These are phyloP conservation scores for Gloeophyllum trabeum DNA, from an alignment of 768 basidiomycete species.

Conservation along the genomic window DNA sequence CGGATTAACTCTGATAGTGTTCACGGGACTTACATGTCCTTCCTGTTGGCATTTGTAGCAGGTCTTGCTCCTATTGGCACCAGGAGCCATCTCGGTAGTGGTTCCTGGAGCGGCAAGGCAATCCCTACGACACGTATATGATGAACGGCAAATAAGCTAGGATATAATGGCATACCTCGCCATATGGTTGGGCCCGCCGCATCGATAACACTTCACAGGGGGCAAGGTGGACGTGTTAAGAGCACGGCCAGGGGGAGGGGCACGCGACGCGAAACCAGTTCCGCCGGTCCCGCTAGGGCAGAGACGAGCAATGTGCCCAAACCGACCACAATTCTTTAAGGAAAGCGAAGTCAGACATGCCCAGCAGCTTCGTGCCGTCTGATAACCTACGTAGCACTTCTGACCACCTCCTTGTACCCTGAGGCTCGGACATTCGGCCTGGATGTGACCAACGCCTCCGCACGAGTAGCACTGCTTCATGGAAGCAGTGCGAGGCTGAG, in stretches of 20 bases:
- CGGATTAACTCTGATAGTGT: background rate
- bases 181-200: slow-evolving; percentile 83
- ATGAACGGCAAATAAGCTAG: background rate
- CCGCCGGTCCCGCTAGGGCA: slow-evolving; percentile 47
- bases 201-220: slow-evolving; percentile 82
- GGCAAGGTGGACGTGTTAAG: slow-evolving; percentile 70
- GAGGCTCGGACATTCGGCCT: slow-evolving; percentile 78
- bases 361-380: no score
- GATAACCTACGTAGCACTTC: slow-evolving; percentile 79
- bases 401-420: slow-evolving; percentile 57
- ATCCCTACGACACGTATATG: slow-evolving; percentile 35
- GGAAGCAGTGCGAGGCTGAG: slow-evolving; percentile 69
- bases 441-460: slow-evolving; percentile 85
- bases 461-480: slow-evolving; percentile 92
- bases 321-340: slow-evolving; percentile 75
- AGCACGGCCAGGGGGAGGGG: slow-evolving; percentile 63
- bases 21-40: slow-evolving; percentile 56
- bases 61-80: slow-evolving; percentile 55
- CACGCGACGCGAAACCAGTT: slow-evolving; percentile 48
- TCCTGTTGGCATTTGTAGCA: slow-evolving; percentile 86
- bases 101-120: slow-evolving; percentile 68
- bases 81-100: slow-evolving; percentile 25
- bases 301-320: slow-evolving; percentile 71
- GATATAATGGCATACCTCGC: slow-evolving; percentile 39
- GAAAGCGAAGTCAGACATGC: no score